Percentiles rank a stretch among this genome's conserved stretches.
Evolutionary conservation across 768 basidiomycete species (phyloP).

Genomic region (Gautieria morchelliformis): DNA sequence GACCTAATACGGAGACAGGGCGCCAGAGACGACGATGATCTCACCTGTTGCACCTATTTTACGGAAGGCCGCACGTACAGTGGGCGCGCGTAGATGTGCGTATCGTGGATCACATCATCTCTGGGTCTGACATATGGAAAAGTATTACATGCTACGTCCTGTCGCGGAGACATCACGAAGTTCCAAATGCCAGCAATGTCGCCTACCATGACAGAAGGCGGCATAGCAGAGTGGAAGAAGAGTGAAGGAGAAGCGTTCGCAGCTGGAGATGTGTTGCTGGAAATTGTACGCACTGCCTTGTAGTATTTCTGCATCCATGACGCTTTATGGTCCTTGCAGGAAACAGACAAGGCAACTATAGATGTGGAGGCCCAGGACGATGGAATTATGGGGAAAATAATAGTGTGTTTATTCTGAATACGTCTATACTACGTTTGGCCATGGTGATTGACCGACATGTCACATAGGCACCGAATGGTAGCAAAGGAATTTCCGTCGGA

Average conservation of each 20-base stretch:
- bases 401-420: constrained; percentile 43
- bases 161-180: constrained; percentile 68
- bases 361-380: constrained; percentile 99
- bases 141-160: constrained; percentile 81
- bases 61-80: not conserved
- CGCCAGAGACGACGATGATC: not conserved
- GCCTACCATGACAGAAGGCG: constrained; percentile 99
- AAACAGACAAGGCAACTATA: constrained; percentile 99
- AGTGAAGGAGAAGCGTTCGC: constrained; percentile 87
- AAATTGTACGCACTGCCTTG: constrained; percentile 60
- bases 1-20: too few species aligned
- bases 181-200: constrained; percentile 99
- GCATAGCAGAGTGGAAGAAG: constrained; percentile 96
- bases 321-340: constrained; percentile 36
- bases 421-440: not conserved
- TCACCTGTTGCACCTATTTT: not conserved
- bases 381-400: constrained; percentile 92
- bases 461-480: constrained; percentile 69
- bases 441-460: not conserved
- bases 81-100: not conserved
- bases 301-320: constrained; percentile 1
- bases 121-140: not conserved
- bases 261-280: constrained; percentile 88
- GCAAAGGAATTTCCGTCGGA: constrained; percentile 84
- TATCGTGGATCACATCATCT: not conserved